Evolutionary conservation across 2,329 filamentous ascomycete species (phyloP).

Genomic region (Phoma herbarum): DNA sequence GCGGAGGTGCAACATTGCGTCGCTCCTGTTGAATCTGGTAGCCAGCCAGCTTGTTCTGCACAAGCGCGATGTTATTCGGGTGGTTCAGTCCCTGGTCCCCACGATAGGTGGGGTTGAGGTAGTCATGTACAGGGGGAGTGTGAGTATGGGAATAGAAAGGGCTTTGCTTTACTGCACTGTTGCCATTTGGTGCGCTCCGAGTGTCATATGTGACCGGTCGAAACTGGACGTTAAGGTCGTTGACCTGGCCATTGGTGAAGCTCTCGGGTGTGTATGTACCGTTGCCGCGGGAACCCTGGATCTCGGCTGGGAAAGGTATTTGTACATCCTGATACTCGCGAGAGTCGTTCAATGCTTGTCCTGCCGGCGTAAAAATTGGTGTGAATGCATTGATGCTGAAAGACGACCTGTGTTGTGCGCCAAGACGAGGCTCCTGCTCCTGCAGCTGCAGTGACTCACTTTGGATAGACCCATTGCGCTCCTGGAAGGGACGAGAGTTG

Average conservation of each 20-base stretch:
- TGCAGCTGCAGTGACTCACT: constrained; percentile 49
- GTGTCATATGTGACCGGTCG: constrained; percentile 52
- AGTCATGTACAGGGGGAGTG: constrained; percentile 57
- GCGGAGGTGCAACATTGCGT: constrained; percentile 44
- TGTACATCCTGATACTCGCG: constrained; percentile 42
- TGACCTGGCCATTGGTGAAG: constrained; percentile 42
- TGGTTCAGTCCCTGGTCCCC: constrained; percentile 53
- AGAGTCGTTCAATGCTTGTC: constrained; percentile 33
- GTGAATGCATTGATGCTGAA: constrained; percentile 42
- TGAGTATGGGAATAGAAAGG: constrained; percentile 59
- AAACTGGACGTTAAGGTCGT: constrained; percentile 49
- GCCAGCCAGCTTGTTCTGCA: constrained; percentile 61
- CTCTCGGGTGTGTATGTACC: constrained; percentile 50
- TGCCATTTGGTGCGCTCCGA: constrained; percentile 55
- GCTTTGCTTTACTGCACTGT: constrained; percentile 54
- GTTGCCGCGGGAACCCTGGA: constrained; percentile 27
- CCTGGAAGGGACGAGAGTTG: constrained; percentile 44
- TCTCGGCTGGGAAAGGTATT: constrained; percentile 30
- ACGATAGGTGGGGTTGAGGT: constrained; percentile 52
- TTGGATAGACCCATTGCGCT: constrained; percentile 51
- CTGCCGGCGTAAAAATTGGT: constrained; percentile 32
- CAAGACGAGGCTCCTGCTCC: constrained; percentile 44
- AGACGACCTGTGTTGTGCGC: constrained; percentile 47
- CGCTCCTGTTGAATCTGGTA: constrained; percentile 56
- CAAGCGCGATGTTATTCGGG: constrained; percentile 55